Conservation (phyloP, 306 rosid genomes). For the Pyrus betulifolia region DNA sequence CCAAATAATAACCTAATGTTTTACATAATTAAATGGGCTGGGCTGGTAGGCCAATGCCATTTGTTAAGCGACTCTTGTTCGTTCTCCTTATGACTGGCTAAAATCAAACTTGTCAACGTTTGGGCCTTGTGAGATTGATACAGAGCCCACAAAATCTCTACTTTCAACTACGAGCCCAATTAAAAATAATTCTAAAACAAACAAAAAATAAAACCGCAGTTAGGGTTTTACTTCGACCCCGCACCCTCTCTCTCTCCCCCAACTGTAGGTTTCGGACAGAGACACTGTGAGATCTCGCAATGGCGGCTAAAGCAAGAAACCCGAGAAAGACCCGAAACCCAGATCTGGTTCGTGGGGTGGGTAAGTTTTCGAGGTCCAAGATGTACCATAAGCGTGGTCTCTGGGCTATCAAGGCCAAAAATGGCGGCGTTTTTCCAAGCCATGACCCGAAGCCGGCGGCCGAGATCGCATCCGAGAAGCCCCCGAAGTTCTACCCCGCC, state of each 20-base stretch:
- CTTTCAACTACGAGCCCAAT: background rate
- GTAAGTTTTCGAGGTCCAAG: constrained; percentile 30
- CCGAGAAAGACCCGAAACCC: constrained; percentile 24
- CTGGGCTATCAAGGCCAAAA: constrained; percentile 38
- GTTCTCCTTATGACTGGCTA: no score
- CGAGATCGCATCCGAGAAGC: constrained; percentile 7
- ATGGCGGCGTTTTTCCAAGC: constrained; percentile 30
- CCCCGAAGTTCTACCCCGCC: constrained; percentile 34
- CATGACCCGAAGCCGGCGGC: constrained; percentile 27
- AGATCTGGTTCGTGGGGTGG: constrained; percentile 30
- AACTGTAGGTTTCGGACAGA: background rate
- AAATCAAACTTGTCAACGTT: background rate
- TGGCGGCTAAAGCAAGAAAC: constrained; percentile 22
- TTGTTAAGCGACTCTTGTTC: no score
- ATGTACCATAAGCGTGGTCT: constrained; percentile 38
- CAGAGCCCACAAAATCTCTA: background rate
- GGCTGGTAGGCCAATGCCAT: no score
- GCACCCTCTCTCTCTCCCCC: background rate
- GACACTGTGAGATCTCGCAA: background rate
- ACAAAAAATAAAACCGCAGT: background rate
- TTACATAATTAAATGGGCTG: no score
- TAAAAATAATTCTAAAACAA: background rate
- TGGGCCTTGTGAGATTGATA: background rate
- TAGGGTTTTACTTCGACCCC: background rate
- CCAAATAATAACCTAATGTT: no score